Percentiles rank a stretch among this genome's conserved stretches.
Evolutionary conservation across 306 rosid species (phyloP).

Genomic region (Oxytropis ochrocephala): DNA sequence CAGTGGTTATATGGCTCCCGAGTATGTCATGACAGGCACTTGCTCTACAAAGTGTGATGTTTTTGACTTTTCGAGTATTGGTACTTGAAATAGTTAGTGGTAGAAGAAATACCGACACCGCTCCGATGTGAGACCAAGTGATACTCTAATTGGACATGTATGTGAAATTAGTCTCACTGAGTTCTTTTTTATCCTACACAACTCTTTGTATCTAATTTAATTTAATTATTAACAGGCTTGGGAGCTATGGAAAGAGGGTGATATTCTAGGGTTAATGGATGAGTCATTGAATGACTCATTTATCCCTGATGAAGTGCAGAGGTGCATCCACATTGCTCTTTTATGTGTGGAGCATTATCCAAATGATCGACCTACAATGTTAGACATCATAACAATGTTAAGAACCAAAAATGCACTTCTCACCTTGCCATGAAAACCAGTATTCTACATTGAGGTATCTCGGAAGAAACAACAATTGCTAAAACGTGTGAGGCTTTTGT

Average conservation of each 20-base stretch:
- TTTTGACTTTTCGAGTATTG: too few relatives aligned
- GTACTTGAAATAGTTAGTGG: too few relatives aligned
- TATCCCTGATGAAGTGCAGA: too few relatives aligned
- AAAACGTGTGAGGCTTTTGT: too few relatives aligned
- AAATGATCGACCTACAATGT: constrained; percentile 13
- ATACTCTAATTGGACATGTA: background rate
- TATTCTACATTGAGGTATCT: background rate
- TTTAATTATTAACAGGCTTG: constrained; percentile 5
- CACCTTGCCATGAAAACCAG: constrained; percentile 13
- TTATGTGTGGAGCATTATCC: constrained; percentile 11
- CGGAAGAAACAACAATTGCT: background rate
- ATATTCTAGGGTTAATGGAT: background rate
- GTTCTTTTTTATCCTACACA: background rate
- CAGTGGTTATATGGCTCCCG: too few relatives aligned
- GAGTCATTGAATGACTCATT: too few relatives aligned
- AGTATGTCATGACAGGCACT: too few relatives aligned
- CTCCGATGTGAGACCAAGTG: background rate
- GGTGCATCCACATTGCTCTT: too few relatives aligned
- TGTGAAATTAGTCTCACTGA: background rate
- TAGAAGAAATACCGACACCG: background rate
- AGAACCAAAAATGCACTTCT: background rate
- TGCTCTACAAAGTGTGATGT: too few relatives aligned
- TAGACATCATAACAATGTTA: background rate
- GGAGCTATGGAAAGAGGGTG: constrained; percentile 10
- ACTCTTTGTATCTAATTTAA: background rate